Evolutionary conservation across 768 basidiomycete genomes (phyloP).

Genomic region (Tulasnella sp.): DNA sequence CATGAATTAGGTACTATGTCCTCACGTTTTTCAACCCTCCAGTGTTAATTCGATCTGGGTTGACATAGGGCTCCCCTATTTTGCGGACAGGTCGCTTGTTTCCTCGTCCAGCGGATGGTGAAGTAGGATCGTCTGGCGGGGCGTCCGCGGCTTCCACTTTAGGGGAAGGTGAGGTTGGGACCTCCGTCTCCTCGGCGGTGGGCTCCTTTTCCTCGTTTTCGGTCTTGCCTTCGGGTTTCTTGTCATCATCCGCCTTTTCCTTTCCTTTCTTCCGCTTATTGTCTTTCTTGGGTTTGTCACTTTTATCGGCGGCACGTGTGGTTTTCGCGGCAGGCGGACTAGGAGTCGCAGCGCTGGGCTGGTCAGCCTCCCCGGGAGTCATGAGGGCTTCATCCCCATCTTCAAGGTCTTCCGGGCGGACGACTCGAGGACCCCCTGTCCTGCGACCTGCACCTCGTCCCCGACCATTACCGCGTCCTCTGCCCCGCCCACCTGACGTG

Average conservation of each 20-base stretch:
- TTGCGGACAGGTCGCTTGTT: slow-evolving; percentile 36
- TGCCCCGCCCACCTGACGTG: background rate
- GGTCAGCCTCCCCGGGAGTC: too few relatives aligned
- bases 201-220: background rate
- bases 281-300: background rate
- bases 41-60: slow-evolving; percentile 73
- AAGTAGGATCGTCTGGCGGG: slow-evolving; percentile 16
- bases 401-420: slow-evolving; percentile 2
- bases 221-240: background rate
- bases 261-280: background rate
- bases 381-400: slow-evolving; percentile 6
- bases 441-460: slow-evolving; percentile 6
- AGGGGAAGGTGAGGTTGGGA: background rate
- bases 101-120: background rate
- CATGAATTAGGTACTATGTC: background rate
- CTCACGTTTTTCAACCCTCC: slow-evolving; percentile 61
- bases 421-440: background rate
- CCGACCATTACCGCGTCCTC: background rate
- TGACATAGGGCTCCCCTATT: slow-evolving; percentile 52
- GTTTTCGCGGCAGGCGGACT: background rate
- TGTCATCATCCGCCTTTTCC: background rate
- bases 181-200: background rate
- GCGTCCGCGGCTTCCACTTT: slow-evolving; percentile 20
- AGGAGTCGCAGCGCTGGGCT: background rate
- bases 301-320: background rate